Base-by-base conservation (phyloP, 2,329 filamentous ascomycete genomes). In the Lasiodiplodia hormozganensis region DNA sequence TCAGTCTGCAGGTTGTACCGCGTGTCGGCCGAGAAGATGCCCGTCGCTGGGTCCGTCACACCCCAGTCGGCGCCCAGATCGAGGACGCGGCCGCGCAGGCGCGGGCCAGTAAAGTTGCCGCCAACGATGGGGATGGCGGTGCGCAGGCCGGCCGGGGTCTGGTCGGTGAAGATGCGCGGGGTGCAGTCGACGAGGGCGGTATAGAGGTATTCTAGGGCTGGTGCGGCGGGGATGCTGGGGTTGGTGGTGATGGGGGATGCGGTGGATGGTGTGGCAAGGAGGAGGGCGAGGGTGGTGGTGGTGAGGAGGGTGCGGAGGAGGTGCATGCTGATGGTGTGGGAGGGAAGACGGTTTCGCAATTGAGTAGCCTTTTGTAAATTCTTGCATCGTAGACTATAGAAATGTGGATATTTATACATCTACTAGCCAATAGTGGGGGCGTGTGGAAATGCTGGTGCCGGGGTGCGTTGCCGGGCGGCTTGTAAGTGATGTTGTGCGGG, bases 61-160 rank as follows among this genome's bases (percentile, higher is more conserved):
- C 76, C 78, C 78, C 78, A 81, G 65, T 81, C 79, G 14, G 78
- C 78, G 56, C 79, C 79, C 1, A 80, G 68, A 34, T 77, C 70
- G 10, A 80, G 73, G 40, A 81, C 75, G 47, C 70, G 74, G 53
- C 76, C 75, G 76, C 70, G 73, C 14, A 77, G 51, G 25, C 60
- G 70, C 0, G 74, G 75, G 1, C 75, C 75, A n/a, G 72, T 73
- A 70, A 77, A 76, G 1, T 70, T 74, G 7, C 75, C 75, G n/a
- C 75, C 74, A 4, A 74, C 69, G 58, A 77, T 76, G 10, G 75
- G 75, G 18, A 76, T 76, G 12, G 75, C 73, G 18, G 73, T 70
- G 34, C 75, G 74, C 36, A 58, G 56, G 12, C 56, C 56, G 3
- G 40, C 18, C 4, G 52, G 62, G 36, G 40, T 40, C 31, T 40